Evolutionary conservation across 2,329 filamentous ascomycete genomes (phyloP).

Genomic region (Dryadomyces quercus-mongolicae): DNA sequence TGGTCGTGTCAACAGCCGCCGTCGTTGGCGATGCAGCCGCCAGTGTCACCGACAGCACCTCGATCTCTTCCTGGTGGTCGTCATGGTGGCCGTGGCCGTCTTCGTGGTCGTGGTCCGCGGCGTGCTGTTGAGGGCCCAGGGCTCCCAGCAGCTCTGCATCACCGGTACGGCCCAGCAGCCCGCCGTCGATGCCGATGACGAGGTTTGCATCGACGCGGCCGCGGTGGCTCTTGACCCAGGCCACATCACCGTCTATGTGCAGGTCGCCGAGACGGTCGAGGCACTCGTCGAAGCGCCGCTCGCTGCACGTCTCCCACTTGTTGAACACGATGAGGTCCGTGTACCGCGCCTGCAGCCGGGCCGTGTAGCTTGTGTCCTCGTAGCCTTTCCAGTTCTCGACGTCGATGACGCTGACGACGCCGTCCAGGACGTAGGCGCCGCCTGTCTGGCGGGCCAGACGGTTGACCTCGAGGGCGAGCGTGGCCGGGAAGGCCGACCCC

Average conservation of each 20-base stretch:
- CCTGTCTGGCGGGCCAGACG: slow-evolving; percentile 58
- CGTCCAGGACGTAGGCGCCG: slow-evolving; percentile 63
- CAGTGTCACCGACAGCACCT: slow-evolving; percentile 76
- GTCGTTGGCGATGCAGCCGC: slow-evolving; percentile 10
- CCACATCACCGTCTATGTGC: slow-evolving; percentile 54
- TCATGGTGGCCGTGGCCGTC: slow-evolving; percentile 31
- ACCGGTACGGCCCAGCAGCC: slow-evolving; percentile 30
- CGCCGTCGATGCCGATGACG: slow-evolving; percentile 79
- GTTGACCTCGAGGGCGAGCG: slow-evolving; percentile 83
- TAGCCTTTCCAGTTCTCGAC: slow-evolving; percentile 94
- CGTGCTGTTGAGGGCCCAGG: slow-evolving; percentile 14
- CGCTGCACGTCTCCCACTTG: slow-evolving; percentile 73
- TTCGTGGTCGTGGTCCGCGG: slow-evolving; percentile 25
- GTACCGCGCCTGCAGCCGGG: slow-evolving; percentile 75
- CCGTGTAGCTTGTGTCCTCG: slow-evolving; percentile 81
- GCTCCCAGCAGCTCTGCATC: neutral
- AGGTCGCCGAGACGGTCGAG: slow-evolving; percentile 70
- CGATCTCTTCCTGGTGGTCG: slow-evolving; percentile 73
- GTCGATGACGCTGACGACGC: slow-evolving; percentile 80
- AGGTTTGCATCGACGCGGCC: slow-evolving; percentile 69
- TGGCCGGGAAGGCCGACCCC: slow-evolving; percentile 79
- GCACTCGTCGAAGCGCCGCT: slow-evolving; percentile 64
- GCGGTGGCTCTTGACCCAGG: slow-evolving; percentile 74
- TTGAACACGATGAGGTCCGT: slow-evolving; percentile 88
- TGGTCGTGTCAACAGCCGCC: slow-evolving; percentile 35